Conservation (phyloP, 495 filamentous ascomycete genomes). For the Neurospora sp. region DNA sequence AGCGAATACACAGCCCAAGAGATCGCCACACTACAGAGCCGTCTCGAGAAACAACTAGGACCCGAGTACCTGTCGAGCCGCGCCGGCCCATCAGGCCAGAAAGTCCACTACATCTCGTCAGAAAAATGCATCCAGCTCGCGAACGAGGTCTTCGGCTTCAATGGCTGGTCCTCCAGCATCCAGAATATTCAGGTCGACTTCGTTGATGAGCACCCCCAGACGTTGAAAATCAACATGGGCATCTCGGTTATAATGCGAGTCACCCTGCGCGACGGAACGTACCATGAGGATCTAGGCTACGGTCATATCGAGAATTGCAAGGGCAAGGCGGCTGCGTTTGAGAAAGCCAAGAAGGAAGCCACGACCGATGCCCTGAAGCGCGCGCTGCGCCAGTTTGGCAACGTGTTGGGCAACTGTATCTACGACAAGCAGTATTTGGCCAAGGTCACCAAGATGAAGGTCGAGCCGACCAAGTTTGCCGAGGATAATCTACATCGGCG, state of each 20-base stretch:
- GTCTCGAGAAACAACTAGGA: constrained; percentile 87
- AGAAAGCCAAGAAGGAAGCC: constrained; percentile 97
- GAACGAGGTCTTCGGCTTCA: constrained; percentile 98
- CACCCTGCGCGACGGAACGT: constrained; percentile 83
- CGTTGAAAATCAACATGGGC: constrained; percentile 66
- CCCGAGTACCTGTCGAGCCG: constrained; percentile 90
- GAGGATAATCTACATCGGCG: constrained; percentile 71
- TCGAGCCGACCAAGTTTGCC: constrained; percentile 57
- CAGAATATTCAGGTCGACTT: constrained; percentile 86
- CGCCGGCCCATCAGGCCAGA: constrained; percentile 67
- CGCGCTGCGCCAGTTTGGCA: constrained; percentile 84
- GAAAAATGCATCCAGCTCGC: constrained; percentile 94
- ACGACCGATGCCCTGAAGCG: constrained; percentile 91
- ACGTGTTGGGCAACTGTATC: constrained; percentile 91
- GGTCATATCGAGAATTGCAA: constrained; percentile 93
- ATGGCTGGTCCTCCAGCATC: constrained; percentile 91
- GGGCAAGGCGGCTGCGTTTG: constrained; percentile 85
- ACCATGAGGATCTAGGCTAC: constrained; percentile 93
- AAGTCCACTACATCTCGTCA: constrained; percentile 82
- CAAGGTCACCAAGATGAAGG: constrained; percentile 76
- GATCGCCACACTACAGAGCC: constrained; percentile 77
- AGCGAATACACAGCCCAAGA: constrained; percentile 78
- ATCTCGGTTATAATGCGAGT: constrained; percentile 83
- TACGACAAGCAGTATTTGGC: constrained; percentile 91
- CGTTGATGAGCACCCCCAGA: constrained; percentile 48